These are phyloP conservation scores for Schrenkiella parvula DNA, from an alignment of 345 rosid species.

Conservation along the genomic window DNA sequence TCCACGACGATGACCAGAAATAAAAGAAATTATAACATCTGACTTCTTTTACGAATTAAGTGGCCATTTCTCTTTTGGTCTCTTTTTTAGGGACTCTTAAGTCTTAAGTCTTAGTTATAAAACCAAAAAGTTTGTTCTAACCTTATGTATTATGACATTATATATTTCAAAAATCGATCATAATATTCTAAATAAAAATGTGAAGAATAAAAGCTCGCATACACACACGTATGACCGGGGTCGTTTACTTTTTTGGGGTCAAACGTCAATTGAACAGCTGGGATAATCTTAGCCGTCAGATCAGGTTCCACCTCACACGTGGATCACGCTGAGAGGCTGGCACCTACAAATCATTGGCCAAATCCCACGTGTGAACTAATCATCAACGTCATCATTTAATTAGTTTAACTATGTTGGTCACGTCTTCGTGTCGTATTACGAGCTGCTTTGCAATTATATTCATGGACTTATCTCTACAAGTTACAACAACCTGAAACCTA, in stretches of 20 bases:
- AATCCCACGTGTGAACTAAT: conserved; percentile 14
- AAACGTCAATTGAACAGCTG: conserved; percentile 18
- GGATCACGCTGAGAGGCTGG: conserved; percentile 17
- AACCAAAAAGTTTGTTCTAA: background rate
- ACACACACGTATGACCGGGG: conserved; percentile 18
- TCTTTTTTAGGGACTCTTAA: background rate
- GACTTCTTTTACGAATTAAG: background rate
- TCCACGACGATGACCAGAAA: background rate
- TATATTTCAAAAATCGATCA: background rate
- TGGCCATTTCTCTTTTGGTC: background rate
- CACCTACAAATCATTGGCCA: background rate
- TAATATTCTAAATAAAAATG: background rate
- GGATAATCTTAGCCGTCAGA: conserved; percentile 30
- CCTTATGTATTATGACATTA: background rate
- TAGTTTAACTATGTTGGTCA: conserved; percentile 2
- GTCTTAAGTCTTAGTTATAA: background rate
- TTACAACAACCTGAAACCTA: conserved; percentile 7
- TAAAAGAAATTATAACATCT: background rate
- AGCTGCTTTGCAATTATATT: conserved; percentile 7
- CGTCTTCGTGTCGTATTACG: conserved; percentile 24
- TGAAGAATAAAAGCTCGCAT: background rate
- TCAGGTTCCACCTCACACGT: conserved; percentile 14
- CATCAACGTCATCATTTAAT: conserved; percentile 10
- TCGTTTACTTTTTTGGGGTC: conserved; percentile 12
- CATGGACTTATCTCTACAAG: conserved; percentile 1